phyloP scores from a whole-genome alignment of 257 asterid species.

The Pogostemon cablin region DNA sequence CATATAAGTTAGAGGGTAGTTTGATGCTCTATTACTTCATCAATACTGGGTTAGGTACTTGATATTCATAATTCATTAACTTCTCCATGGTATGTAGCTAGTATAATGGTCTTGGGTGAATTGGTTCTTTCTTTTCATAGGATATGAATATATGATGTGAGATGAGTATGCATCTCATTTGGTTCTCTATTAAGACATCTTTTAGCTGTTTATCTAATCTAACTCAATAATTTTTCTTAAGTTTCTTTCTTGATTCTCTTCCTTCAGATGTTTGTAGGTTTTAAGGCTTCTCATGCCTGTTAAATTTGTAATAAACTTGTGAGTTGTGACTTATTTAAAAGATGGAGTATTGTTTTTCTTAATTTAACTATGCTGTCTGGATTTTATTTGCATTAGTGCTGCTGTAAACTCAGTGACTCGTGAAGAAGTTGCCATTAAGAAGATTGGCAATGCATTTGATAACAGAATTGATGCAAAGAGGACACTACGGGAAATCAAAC shows the following conservation, averaged over 20 bases:
- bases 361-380: not conserved
- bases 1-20: not conserved
- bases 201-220: not conserved
- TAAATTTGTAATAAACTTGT: not conserved
- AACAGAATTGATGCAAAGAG: constrained; percentile 83
- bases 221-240: not conserved
- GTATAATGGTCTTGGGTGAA: not conserved
- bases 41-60: not conserved
- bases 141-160: no score
- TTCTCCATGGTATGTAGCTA: not conserved
- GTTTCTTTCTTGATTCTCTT: constrained; percentile 9
- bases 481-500: constrained; percentile 81
- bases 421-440: constrained; percentile 86
- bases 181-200: no score
- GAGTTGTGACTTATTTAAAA: not conserved
- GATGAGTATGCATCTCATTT: no score
- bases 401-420: constrained; percentile 80
- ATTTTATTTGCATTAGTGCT: constrained; percentile 58
- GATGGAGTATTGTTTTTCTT: not conserved
- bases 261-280: not conserved
- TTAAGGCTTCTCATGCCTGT: not conserved
- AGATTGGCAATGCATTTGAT: constrained; percentile 92
- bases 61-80: not conserved
- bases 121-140: not conserved
- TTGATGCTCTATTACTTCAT: not conserved